Percentiles rank a stretch among this genome's conserved stretches.
Conservation (phyloP, 768 basidiomycete species). For the Gloeopeniophorella convolvens region DNA sequence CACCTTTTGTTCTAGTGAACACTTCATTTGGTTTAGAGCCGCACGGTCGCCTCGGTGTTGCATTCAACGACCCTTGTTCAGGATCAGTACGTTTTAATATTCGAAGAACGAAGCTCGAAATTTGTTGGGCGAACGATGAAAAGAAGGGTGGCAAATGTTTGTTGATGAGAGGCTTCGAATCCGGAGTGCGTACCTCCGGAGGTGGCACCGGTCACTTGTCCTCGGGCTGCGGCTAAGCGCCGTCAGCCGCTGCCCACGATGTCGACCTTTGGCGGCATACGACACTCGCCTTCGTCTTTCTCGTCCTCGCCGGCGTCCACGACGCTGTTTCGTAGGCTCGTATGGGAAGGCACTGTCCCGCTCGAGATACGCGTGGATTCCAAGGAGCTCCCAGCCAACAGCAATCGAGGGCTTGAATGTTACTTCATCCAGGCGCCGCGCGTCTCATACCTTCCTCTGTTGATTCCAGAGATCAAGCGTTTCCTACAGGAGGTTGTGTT, state of each 20-base stretch:
- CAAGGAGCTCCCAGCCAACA: constrained; percentile 84
- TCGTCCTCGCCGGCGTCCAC: constrained; percentile 51
- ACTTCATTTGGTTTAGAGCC: too few species aligned
- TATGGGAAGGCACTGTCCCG: constrained; percentile 89
- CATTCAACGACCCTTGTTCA: too few species aligned
- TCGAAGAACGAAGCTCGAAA: too few species aligned
- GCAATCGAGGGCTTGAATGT: constrained; percentile 82
- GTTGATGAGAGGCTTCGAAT: not conserved
- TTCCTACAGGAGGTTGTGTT: constrained; percentile 91
- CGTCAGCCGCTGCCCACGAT: constrained; percentile 17
- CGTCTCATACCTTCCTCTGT: constrained; percentile 86
- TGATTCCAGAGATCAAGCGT: constrained; percentile 82
- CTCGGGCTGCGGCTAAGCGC: not conserved
- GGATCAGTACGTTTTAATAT: too few species aligned
- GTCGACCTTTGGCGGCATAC: constrained; percentile 28
- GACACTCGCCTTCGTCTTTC: constrained; percentile 38
- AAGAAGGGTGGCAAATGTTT: too few species aligned
- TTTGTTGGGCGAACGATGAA: too few species aligned
- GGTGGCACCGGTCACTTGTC: not conserved
- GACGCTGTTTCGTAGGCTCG: constrained; percentile 78
- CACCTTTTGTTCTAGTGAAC: too few species aligned
- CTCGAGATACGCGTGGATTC: constrained; percentile 85
- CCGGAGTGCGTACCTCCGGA: not conserved
- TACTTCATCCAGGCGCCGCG: constrained; percentile 90
- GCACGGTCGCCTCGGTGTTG: too few species aligned